phyloP scores from a whole-genome alignment of 192 early-diverging fungal genomes.

The Coemansia sp. region DNA sequence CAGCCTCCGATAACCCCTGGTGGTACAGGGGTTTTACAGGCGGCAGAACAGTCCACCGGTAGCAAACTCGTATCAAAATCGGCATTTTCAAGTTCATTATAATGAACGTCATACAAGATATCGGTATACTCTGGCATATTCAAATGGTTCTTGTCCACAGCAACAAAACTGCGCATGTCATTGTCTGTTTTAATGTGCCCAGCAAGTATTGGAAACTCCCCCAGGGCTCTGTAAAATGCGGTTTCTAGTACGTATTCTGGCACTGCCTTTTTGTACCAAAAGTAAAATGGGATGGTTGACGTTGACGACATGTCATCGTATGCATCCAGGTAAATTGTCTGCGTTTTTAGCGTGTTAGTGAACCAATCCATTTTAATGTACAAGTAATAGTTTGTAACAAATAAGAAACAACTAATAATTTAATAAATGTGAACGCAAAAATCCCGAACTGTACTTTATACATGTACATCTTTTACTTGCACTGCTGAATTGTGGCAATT shows the following conservation, averaged over 20 bases:
- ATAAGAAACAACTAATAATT: not conserved
- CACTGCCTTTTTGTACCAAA: conserved; percentile 22
- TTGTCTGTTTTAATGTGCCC: not conserved
- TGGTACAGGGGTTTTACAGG: not conserved
- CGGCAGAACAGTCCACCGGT: not conserved
- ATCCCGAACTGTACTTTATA: no score
- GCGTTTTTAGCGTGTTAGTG: not conserved
- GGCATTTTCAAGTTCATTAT: not conserved
- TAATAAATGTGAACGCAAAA: not conserved
- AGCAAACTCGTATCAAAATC: conserved; percentile 8
- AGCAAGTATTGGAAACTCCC: conserved; percentile 9
- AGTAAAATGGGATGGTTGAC: conserved; percentile 11
- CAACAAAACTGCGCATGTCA: not conserved
- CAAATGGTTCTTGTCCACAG: conserved; percentile 13
- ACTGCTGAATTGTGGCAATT: no score
- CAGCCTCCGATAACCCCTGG: not conserved
- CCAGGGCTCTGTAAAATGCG: conserved; percentile 18
- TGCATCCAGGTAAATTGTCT: conserved; percentile 7
- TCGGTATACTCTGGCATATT: conserved; percentile 31
- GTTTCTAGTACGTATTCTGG: conserved; percentile 7
- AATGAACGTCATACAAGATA: conserved; percentile 10
- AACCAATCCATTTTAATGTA: conserved; percentile 8
- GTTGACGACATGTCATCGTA: conserved; percentile 13
- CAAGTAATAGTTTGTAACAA: not conserved
- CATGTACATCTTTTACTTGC: no score